Evolutionary conservation across 1,284 basidiomycete species (phyloP), one percentile per base, ranked within the genome.

Genomic region (Apiotrichum laibachii): DNA sequence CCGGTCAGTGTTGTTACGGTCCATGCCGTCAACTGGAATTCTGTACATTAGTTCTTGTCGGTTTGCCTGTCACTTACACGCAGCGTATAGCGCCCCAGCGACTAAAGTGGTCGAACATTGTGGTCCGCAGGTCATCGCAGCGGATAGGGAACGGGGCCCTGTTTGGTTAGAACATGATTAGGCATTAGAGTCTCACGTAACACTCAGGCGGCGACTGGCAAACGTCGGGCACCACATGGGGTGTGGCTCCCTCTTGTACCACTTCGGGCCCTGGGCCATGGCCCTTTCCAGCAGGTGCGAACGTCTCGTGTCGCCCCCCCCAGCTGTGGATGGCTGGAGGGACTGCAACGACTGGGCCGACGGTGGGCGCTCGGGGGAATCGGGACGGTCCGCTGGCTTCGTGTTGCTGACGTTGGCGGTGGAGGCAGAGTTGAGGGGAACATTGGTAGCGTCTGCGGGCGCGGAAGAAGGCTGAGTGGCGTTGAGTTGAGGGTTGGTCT

Each of bases 101-200:
- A 1, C 62, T 49, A 55, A 74, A 76, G 50, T 76, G 72, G 7
- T 68, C 54, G 0, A 12, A 31, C 50, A 73, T 55, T 4, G 59
- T 42, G 2, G 19, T 44, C 10, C 52, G 56, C 12, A 70, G 39
- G 2, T 43, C 43, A 1, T 63, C 63, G 2, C 26, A 46, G 2
- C 64, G 55, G 19, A 76, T 55, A 0, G 69, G 53, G 39, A 62
- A 71, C 0, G 68, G 69, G 4, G 68, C 59, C 6, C 71, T 74
- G 50, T 4, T 59, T 46, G 56, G 49, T 26, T 16, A 47, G 39
- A 37, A 6, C 11, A 10, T 9, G n/a, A 19, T 34, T 31, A 21
- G 5, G 15, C 22, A 34, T 12, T 9, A 21, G 7, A 7, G 60
- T 4, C 73, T 61, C 33, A 72, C 72, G 42, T 37, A 6, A 76